Base-by-base conservation (phyloP, 768 basidiomycete genomes). In the Sistotremastrum niveocremeum region DNA sequence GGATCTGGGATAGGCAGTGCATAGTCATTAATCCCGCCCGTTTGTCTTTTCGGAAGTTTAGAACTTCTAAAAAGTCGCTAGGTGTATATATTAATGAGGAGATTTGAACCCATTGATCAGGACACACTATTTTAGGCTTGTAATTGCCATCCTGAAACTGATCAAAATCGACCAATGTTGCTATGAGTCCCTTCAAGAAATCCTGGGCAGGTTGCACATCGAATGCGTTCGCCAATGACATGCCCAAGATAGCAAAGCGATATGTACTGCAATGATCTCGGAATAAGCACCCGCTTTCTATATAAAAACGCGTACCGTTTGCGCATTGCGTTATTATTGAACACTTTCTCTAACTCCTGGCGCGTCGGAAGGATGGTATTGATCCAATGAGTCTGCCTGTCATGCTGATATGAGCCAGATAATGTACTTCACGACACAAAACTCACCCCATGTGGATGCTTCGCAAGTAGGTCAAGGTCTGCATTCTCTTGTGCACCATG, bases 131-230 rank as follows among this genome's bases (percentile, higher is more conserved):
- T 64, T 80, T 85, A 30, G 81, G 74, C 54, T 78, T 80, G 46
- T 65, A 64, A 47, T 81, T 79, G 34, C 63, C 68, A 31, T 84
- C 83, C 57, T 84, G 81, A 54, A 81, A 86, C 56, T 81, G 78
- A 47, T 90, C 87, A 53, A 79, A 86, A 61, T 89, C 87, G 28
- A 70, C 71, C 52, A 88, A 67, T 4, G 77, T 79, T 46, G 78
- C 78, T 37, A 79, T 66, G 34, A 90, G 65, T 11, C 81, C 79
- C 30, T 81, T 77, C 28, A 93, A 71, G 41, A 88, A 77, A 58
- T 94, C 90, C 41, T 76, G 71, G 0, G 88, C 78, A 47, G 84
- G 79, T 47, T 78, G 71, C 39, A 90, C 81, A 53, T 93, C 89
- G 47, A 91, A 73, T 6, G 88, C 64, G 47, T 76, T 78, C 38